These are phyloP conservation scores for Saturnispora galanensis DNA, from an alignment of 805 yeast genomes.

Conservation along the genomic window DNA sequence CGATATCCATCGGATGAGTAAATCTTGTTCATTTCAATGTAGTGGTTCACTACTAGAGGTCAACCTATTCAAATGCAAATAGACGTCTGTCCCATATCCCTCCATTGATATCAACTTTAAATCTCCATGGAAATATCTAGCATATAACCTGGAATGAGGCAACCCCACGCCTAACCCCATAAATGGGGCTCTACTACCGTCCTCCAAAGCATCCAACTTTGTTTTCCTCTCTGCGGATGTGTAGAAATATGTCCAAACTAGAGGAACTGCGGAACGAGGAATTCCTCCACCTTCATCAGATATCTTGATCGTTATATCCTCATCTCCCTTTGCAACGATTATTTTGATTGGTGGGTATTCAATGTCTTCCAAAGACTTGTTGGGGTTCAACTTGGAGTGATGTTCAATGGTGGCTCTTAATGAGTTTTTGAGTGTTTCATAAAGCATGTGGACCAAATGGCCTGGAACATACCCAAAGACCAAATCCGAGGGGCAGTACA, in stretches of 20 bases:
- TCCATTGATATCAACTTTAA: constrained; percentile 82
- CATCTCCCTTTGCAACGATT: constrained; percentile 80
- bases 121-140: constrained; percentile 88
- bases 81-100: constrained; percentile 91
- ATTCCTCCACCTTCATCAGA: constrained; percentile 95
- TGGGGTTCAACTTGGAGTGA: constrained; percentile 48
- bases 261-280: constrained; percentile 71
- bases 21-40: constrained; percentile 24
- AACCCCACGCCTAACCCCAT: constrained; percentile 92
- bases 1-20: not conserved
- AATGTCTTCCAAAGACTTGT: constrained; percentile 46
- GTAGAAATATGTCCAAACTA: constrained; percentile 85
- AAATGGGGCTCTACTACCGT: constrained; percentile 60
- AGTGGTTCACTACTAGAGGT: constrained; percentile 66
- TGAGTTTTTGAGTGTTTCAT: constrained; percentile 80
- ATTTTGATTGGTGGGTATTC: constrained; percentile 77
- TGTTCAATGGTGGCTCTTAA: constrained; percentile 83
- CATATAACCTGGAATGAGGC: constrained; percentile 77
- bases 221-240: constrained; percentile 75
- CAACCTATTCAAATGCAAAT: constrained; percentile 72
- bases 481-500: constrained; percentile 67
- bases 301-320: constrained; percentile 83
- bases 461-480: constrained; percentile 90
- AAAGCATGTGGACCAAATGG: constrained; percentile 82
- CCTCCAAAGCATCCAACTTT: constrained; percentile 21